Evolutionary conservation across 2,329 filamentous ascomycete species (phyloP).

Genomic region (Aphanoascus verrucosus): DNA sequence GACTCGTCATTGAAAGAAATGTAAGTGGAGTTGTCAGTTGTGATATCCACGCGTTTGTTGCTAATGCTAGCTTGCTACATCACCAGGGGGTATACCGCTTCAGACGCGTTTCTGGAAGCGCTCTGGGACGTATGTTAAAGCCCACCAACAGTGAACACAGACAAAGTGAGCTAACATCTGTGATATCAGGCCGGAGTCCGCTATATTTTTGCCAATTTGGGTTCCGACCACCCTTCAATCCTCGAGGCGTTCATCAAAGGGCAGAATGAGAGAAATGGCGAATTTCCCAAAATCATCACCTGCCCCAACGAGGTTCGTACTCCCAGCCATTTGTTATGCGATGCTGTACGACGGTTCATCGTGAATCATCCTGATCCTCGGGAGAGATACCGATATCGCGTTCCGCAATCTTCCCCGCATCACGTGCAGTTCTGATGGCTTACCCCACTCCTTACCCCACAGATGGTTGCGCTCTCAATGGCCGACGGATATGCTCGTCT

Average conservation of each 20-base stretch:
- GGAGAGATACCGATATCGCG: not conserved
- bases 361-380: not conserved
- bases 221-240: constrained; percentile 58
- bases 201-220: constrained; percentile 45
- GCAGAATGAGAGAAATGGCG: constrained; percentile 52
- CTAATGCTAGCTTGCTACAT: not conserved
- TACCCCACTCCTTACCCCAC: constrained; percentile 13
- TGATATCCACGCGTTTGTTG: not conserved
- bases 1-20: not conserved
- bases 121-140: constrained; percentile 55
- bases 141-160: not conserved
- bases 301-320: constrained; percentile 62
- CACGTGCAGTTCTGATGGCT: constrained; percentile 8
- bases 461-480: constrained; percentile 81
- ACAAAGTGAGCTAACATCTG: not conserved
- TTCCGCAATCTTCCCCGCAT: not conserved
- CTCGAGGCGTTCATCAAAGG: constrained; percentile 72
- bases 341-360: not conserved
- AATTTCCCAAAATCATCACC: constrained; percentile 64
- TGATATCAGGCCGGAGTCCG: constrained; percentile 37
- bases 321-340: not conserved
- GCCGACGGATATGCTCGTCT: constrained; percentile 68
- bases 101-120: constrained; percentile 72
- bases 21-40: not conserved
- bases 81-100: constrained; percentile 51